A percentile compares a stretch with the other conserved stretches of the same genome.
phyloP scores from a whole-genome alignment of 73 alveolate species.

The Uronychia setigera region DNA sequence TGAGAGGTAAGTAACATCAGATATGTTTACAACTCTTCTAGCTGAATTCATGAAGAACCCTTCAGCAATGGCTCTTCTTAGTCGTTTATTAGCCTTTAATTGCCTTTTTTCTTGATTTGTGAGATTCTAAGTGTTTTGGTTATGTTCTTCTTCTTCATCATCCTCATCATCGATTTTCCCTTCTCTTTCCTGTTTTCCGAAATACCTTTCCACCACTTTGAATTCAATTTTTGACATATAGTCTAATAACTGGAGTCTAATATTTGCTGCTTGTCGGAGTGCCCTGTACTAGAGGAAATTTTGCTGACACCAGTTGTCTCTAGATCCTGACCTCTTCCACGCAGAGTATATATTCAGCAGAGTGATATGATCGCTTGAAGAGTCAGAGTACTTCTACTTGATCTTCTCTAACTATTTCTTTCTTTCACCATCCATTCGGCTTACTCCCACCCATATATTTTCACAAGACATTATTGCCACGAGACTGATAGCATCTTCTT shows the following conservation, averaged over 20 bases:
- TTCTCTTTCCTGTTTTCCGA: background rate
- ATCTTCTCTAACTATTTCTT: slow-evolving; percentile 31
- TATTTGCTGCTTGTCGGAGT: slow-evolving; percentile 46
- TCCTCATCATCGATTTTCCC: too few species aligned
- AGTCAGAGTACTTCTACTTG: slow-evolving; percentile 24
- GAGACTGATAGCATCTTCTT: slow-evolving; percentile 51
- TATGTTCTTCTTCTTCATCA: too few species aligned
- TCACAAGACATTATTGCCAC: slow-evolving; percentile 91
- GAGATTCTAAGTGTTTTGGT: too few species aligned
- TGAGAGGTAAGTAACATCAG: slow-evolving; percentile 63
- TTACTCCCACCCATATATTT: slow-evolving; percentile 83
- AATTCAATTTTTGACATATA: slow-evolving; percentile 18
- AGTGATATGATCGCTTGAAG: slow-evolving; percentile 38
- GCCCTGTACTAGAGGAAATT: slow-evolving; percentile 56
- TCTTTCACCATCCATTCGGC: slow-evolving; percentile 70
- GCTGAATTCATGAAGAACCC: slow-evolving; percentile 78
- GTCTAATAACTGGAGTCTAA: slow-evolving; percentile 38
- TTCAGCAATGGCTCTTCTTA: slow-evolving; percentile 37
- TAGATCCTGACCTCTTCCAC: slow-evolving; percentile 5
- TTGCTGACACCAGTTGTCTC: slow-evolving; percentile 57
- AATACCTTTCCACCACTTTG: slow-evolving; percentile 12
- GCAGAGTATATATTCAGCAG: slow-evolving; percentile 41
- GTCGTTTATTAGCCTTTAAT: slow-evolving; percentile 1
- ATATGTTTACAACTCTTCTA: slow-evolving; percentile 25
- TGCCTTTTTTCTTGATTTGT: too few species aligned